phyloP scores from a whole-genome alignment of 306 rosid genomes.

The Fragaria iinumae region DNA sequence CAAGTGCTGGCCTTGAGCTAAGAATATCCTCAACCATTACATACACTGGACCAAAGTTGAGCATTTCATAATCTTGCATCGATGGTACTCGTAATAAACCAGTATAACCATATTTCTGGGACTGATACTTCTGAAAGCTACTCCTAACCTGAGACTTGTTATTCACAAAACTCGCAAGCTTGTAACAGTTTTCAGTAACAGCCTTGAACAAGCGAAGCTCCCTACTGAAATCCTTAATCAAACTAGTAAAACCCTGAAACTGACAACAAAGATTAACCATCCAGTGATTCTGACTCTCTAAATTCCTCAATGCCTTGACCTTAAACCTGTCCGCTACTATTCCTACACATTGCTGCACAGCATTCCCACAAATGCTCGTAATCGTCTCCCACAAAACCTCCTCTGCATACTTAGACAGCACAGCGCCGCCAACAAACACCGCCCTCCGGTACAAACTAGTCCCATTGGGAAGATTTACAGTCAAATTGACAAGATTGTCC shows the following conservation, averaged over 20 bases:
- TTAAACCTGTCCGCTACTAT: slow-evolving; percentile 87
- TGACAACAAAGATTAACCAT: slow-evolving; percentile 96
- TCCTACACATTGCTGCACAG: slow-evolving; percentile 78
- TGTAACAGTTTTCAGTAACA: slow-evolving; percentile 58
- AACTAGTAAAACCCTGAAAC: slow-evolving; percentile 61
- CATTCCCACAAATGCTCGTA: slow-evolving; percentile 77
- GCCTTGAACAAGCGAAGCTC: slow-evolving; percentile 63
- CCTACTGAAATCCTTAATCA: slow-evolving; percentile 67
- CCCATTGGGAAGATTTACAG: slow-evolving; percentile 87
- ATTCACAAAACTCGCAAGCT: slow-evolving; percentile 69
- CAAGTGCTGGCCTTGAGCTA: slow-evolving; percentile 56
- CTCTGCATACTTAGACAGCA: slow-evolving; percentile 76
- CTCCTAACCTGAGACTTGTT: slow-evolving; percentile 58
- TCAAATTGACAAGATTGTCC: slow-evolving; percentile 63
- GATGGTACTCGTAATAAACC: slow-evolving; percentile 58
- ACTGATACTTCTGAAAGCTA: slow-evolving; percentile 66
- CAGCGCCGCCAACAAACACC: slow-evolving; percentile 62
- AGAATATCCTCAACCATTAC: slow-evolving; percentile 60
- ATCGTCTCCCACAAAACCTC: slow-evolving; percentile 86
- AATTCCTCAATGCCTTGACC: slow-evolving; percentile 67
- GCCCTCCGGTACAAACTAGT: slow-evolving; percentile 80
- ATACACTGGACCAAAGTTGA: slow-evolving; percentile 41
- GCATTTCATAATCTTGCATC: slow-evolving; percentile 21
- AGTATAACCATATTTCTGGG: slow-evolving; percentile 69
- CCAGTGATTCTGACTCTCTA: slow-evolving; percentile 86